Evolutionary conservation across 2,329 filamentous ascomycete species (phyloP), one percentile per base, ranked within the genome.

Genomic region (Metarhizium robertsii): DNA sequence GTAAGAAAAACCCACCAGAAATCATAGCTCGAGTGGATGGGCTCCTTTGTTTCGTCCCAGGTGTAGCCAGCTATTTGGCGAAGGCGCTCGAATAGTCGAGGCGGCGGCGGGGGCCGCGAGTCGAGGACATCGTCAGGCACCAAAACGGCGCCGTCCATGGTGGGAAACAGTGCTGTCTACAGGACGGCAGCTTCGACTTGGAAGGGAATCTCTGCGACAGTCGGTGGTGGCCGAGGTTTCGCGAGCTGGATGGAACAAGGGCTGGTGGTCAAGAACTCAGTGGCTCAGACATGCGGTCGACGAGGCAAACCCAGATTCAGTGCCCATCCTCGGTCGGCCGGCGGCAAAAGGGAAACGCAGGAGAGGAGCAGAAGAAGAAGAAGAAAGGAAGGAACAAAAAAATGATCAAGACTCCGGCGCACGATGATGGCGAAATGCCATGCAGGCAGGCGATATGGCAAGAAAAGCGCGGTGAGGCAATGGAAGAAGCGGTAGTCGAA

Each of bases 21-120:
- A 69, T 95, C 90, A 71, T 96, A 96, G 64, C 85, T 90, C 52
- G 81, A 80, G 66, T 85, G 83, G 55, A 79, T 74, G 11, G 81
- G 81, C 30, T 71, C 70, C 56, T 66, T 69, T 14, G 80, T 77
- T 61, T 88, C 86, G 69, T 91, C 86, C 88, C 88, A 92, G 6
- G 80, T 83, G 67, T 90, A 91, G 53, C 87, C 87, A 49, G 85
- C 79, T 60, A 92, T 78, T 67, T 89, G 86, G 59, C 81, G 79
- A 61, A 92, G 77, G 52, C 88, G 82, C 68, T 91, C 86, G 63
- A 85, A 87, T 53, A 92, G 79, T 64, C 85, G 51, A 10, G 53
- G 82, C 59, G 78, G 73, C 46, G 85, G 85, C 55, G 84, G 83
- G 61, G 79, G 83, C 61, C 79, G 86, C 57, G 85, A 84, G 67